Conservation (phyloP, 257 asterid genomes). For the Lycium barbarum region DNA sequence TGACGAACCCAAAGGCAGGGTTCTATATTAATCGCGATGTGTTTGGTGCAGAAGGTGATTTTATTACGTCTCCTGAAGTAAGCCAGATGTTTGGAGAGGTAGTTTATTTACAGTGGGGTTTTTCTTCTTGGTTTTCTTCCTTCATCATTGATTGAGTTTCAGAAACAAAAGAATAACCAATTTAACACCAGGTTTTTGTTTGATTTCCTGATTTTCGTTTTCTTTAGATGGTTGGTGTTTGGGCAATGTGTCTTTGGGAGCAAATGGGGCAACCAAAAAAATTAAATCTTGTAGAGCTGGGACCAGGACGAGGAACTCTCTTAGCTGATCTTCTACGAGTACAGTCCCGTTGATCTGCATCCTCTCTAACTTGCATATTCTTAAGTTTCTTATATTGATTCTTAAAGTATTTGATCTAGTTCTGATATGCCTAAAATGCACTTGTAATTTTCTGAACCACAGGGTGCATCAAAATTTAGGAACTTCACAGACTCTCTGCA, state of each 20-base stretch:
- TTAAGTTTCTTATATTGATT: neutral
- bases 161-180: neutral
- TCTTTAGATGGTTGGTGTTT: conserved; percentile 84
- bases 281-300: conserved; percentile 90
- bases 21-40: conserved; percentile 94
- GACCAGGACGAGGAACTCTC: conserved; percentile 99
- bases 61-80: conserved; percentile 98
- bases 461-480: conserved; percentile 88
- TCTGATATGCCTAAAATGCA: conserved; percentile 26
- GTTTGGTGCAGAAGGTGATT: conserved; percentile 91
- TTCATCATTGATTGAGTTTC: neutral
- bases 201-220: conserved; percentile 29
- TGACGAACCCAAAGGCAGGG: conserved; percentile 90
- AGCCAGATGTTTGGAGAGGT: conserved; percentile 99
- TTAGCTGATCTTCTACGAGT: conserved; percentile 96
- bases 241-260: conserved; percentile 99
- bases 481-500: conserved; percentile 71
- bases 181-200: neutral
- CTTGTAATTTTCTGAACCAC: conserved; percentile 20
- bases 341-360: conserved; percentile 33
- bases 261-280: conserved; percentile 90
- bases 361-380: neutral
- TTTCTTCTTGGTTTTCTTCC: neutral
- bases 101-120: neutral
- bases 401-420: neutral